A percentile compares a stretch with the other conserved stretches of the same genome.
phyloP scores from a whole-genome alignment of 192 early-diverging fungal genomes.

The Linnemannia zychae region DNA sequence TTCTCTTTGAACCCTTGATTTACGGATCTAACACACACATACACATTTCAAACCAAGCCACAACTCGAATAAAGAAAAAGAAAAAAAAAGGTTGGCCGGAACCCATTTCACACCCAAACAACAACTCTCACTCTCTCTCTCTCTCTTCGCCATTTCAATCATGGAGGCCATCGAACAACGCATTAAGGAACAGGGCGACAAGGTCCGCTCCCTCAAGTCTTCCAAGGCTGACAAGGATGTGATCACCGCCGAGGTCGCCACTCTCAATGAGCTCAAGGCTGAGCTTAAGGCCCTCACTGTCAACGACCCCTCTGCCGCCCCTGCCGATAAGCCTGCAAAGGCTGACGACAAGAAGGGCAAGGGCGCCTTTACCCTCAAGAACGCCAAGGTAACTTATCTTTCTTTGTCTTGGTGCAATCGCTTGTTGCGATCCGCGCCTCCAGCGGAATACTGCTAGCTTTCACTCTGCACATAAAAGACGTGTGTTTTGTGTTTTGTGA shows the following conservation, averaged over 20 bases:
- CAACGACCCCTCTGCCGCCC: slow-evolving; percentile 39
- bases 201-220: slow-evolving; percentile 73
- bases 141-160: neutral
- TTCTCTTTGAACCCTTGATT: no score
- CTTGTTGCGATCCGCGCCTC: neutral
- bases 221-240: slow-evolving; percentile 68
- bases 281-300: slow-evolving; percentile 63
- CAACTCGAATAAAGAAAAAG: neutral
- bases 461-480: neutral
- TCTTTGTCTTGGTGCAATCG: neutral
- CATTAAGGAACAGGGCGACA: slow-evolving; percentile 72
- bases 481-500: neutral
- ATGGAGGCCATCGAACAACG: slow-evolving; percentile 53
- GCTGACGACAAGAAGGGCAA: slow-evolving; percentile 61
- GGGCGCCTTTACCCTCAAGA: slow-evolving; percentile 76
- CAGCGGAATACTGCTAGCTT: no score
- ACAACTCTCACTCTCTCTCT: neutral
- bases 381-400: slow-evolving; percentile 74
- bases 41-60: neutral
- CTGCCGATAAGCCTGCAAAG: slow-evolving; percentile 38
- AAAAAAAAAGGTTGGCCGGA: neutral
- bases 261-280: slow-evolving; percentile 72
- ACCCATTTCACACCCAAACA: neutral
- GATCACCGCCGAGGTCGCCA: slow-evolving; percentile 70
- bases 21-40: neutral